phyloP scores from a whole-genome alignment of 1,284 basidiomycete genomes.

The Cerioporus squamosus region DNA sequence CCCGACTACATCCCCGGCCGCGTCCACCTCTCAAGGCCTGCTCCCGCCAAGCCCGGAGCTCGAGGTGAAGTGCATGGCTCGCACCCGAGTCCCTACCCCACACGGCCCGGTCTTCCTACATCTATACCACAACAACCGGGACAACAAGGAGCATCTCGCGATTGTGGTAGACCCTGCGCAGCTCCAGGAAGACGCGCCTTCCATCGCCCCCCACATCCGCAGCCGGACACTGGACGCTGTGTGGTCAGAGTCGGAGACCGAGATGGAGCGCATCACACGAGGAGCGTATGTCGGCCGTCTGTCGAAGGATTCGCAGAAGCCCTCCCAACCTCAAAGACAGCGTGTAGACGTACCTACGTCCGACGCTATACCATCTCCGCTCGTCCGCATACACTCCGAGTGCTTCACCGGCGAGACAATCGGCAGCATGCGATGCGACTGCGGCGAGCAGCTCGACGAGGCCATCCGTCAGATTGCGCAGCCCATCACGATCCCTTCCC shows the following conservation, averaged over 20 bases:
- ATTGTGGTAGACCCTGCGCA: constrained; percentile 94
- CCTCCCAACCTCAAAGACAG: constrained; percentile 50
- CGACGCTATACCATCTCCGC: constrained; percentile 65
- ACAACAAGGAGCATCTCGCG: constrained; percentile 96
- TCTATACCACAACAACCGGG: constrained; percentile 91
- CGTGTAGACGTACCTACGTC: constrained; percentile 18
- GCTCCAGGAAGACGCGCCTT: constrained; percentile 46
- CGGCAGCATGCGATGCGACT: constrained; percentile 98
- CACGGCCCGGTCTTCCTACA: constrained; percentile 95
- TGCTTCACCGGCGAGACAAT: constrained; percentile 99
- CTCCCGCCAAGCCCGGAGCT: constrained; percentile 37
- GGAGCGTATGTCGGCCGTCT: constrained; percentile 94
- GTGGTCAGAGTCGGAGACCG: constrained; percentile 89
- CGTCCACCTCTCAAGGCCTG: constrained; percentile 3
- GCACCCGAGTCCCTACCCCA: constrained; percentile 96
- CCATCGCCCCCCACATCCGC: constrained; percentile 66
- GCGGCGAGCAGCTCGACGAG: constrained; percentile 98
- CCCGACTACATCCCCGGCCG: constrained; percentile 3
- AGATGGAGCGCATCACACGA: constrained; percentile 91
- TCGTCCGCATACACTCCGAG: constrained; percentile 97
- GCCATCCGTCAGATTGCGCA: constrained; percentile 91
- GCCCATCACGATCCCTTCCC: constrained; percentile 57
- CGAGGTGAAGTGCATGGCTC: constrained; percentile 90
- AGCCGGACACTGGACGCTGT: constrained; percentile 84
- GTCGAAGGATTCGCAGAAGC: constrained; percentile 56